These are phyloP conservation scores for Paraphaeosphaeria minitans DNA, from an alignment of 2,329 filamentous ascomycete species.

Conservation along the genomic window DNA sequence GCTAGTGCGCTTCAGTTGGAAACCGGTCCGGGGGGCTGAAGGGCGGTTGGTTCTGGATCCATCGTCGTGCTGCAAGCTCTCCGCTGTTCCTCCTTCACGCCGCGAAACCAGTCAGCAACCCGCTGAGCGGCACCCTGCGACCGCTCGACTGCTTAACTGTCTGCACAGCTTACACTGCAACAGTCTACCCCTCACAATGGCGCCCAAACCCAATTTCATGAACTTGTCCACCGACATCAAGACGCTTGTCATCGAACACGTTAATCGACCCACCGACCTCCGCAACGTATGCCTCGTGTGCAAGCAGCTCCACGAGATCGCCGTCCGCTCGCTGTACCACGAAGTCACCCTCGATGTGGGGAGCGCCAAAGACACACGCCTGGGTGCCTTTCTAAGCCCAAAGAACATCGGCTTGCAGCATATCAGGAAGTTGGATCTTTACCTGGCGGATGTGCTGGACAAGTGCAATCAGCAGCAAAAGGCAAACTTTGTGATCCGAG, in stretches of 20 bases:
- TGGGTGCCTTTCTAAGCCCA: conserved; percentile 53
- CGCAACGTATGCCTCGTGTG: conserved; percentile 54
- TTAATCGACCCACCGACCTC: conserved; percentile 54
- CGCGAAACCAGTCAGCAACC: conserved; percentile 1
- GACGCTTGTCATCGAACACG: conserved; percentile 46
- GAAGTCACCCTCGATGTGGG: conserved; percentile 56
- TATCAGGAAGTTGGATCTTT: conserved; percentile 53
- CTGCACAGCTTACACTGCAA: background rate
- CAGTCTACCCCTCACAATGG: conserved; percentile 26
- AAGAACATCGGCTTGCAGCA: conserved; percentile 55
- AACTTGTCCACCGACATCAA: conserved; percentile 47
- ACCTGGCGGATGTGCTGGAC: conserved; percentile 52
- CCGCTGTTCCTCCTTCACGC: background rate
- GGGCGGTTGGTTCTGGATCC: background rate
- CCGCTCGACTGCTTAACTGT: background rate
- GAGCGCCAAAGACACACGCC: conserved; percentile 49
- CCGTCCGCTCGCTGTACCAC: conserved; percentile 53
- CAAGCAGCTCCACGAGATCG: conserved; percentile 54
- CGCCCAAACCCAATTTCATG: conserved; percentile 36
- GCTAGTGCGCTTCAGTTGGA: background rate
- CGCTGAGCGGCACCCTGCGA: background rate
- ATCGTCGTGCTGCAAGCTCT: background rate
- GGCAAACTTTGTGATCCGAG: conserved; percentile 54
- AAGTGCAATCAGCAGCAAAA: conserved; percentile 52
- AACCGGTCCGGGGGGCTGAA: background rate